These are phyloP conservation scores for Cutaneotrichosporon cyanovorans DNA, from an alignment of 1,284 basidiomycete genomes.

Conservation along the genomic window DNA sequence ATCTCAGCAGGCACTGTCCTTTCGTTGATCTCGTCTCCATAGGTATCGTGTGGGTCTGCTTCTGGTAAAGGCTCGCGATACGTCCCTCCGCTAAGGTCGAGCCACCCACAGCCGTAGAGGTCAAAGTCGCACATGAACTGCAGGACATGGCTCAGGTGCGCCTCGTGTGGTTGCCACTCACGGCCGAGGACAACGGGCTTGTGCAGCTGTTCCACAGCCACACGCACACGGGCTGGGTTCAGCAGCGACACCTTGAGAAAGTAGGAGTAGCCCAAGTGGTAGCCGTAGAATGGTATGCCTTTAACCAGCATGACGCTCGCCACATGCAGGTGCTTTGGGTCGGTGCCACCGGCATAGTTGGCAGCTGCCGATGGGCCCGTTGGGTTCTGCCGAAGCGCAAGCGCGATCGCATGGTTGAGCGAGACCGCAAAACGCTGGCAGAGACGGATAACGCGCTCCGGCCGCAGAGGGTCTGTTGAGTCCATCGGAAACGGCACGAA, in stretches of 20 bases:
- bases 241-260: slow-evolving; percentile 81
- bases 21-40: slow-evolving; percentile 17
- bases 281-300: slow-evolving; percentile 93
- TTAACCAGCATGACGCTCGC: slow-evolving; percentile 75
- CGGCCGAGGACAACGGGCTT: slow-evolving; percentile 73
- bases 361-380: slow-evolving; percentile 19
- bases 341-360: slow-evolving; percentile 34
- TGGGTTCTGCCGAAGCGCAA: slow-evolving; percentile 41
- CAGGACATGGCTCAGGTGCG: slow-evolving; percentile 77
- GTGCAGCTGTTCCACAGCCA: slow-evolving; percentile 65
- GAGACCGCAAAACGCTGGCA: slow-evolving; percentile 42
- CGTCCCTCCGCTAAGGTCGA: slow-evolving; percentile 55
- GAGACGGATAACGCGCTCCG: slow-evolving; percentile 40
- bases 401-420: slow-evolving; percentile 44
- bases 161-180: slow-evolving; percentile 74
- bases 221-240: slow-evolving; percentile 62
- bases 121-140: slow-evolving; percentile 96
- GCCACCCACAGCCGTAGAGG: slow-evolving; percentile 86
- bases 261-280: slow-evolving; percentile 74
- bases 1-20: slow-evolving; percentile 30
- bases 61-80: slow-evolving; percentile 50
- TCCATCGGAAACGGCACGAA: slow-evolving; percentile 52
- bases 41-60: slow-evolving; percentile 20
- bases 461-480: slow-evolving; percentile 38
- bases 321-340: slow-evolving; percentile 46